Conservation (phyloP, 2,329 filamentous ascomycete genomes). For the Bimuria novae-zelandiae region DNA sequence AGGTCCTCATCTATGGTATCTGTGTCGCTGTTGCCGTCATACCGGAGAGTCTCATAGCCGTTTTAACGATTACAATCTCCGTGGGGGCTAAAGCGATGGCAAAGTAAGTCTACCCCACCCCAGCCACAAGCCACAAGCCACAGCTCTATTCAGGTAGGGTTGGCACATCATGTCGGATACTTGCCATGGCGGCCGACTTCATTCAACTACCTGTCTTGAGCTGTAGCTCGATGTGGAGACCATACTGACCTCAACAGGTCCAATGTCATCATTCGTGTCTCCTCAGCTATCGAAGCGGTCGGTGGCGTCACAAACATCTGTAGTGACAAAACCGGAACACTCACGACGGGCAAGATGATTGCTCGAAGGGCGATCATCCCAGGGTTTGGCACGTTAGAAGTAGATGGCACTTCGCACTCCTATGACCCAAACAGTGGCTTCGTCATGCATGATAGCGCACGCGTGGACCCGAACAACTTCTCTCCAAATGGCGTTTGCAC, state of each 20-base stretch:
- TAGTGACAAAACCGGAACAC: slow-evolving; percentile 48
- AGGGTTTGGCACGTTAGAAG: slow-evolving; percentile 37
- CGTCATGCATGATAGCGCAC: slow-evolving; percentile 35
- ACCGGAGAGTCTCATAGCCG: slow-evolving; percentile 63
- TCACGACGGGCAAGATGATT: slow-evolving; percentile 49
- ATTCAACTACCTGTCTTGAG: too few species aligned
- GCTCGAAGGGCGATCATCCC: slow-evolving; percentile 45
- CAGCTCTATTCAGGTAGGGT: too few species aligned
- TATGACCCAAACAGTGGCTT: slow-evolving; percentile 42
- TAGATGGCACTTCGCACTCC: slow-evolving; percentile 43
- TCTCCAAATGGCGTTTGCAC: slow-evolving; percentile 24
- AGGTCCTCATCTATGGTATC: slow-evolving; percentile 55
- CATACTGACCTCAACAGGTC: slow-evolving; percentile 14
- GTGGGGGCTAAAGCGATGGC: slow-evolving; percentile 50
- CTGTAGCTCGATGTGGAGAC: not conserved
- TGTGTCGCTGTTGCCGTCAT: slow-evolving; percentile 55
- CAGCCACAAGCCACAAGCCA: not conserved
- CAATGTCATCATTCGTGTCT: slow-evolving; percentile 48
- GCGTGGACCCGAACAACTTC: slow-evolving; percentile 31
- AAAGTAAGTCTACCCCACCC: slow-evolving; percentile 23
- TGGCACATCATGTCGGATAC: too few species aligned
- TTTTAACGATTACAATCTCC: slow-evolving; percentile 68
- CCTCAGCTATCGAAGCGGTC: slow-evolving; percentile 47
- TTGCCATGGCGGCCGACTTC: too few species aligned
- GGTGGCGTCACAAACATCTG: slow-evolving; percentile 50